These are phyloP conservation scores for Eustoma russellianum DNA, from an alignment of 257 asterid genomes.

Conservation along the genomic window DNA sequence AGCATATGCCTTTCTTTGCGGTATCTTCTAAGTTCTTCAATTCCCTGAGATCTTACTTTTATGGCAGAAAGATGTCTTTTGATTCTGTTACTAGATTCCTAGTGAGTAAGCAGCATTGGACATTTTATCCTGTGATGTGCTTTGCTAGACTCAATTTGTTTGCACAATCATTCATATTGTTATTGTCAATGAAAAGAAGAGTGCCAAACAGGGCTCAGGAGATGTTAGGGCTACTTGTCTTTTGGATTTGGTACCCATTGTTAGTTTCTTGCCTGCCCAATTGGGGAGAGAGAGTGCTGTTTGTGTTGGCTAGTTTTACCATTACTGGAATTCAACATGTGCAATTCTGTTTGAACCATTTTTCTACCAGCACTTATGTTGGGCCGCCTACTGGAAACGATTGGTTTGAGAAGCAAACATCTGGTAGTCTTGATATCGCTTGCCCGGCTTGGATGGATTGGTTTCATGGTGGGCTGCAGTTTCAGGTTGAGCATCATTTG, in stretches of 20 bases:
- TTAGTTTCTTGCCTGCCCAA: conserved; percentile 60
- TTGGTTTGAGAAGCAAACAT: conserved; percentile 87
- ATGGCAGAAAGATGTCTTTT: conserved; percentile 41
- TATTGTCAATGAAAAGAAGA: conserved; percentile 31
- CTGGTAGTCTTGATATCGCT: conserved; percentile 45
- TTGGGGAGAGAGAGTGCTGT: conserved; percentile 49
- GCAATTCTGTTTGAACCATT: conserved; percentile 75
- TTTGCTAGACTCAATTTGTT: conserved; percentile 63
- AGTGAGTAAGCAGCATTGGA: conserved; percentile 66
- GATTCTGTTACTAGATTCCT: conserved; percentile 49
- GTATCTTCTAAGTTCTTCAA: conserved; percentile 59
- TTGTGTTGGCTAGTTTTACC: conserved; percentile 43
- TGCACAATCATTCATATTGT: conserved; percentile 50
- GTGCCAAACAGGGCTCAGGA: conserved; percentile 48
- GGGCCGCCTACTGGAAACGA: conserved; percentile 69
- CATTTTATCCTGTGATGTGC: conserved; percentile 81
- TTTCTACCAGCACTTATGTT: conserved; percentile 50
- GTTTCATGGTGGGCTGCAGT: conserved; percentile 95
- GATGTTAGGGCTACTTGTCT: conserved; percentile 51
- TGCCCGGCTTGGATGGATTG: conserved; percentile 93
- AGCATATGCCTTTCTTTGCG: conserved; percentile 67
- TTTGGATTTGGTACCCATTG: conserved; percentile 84
- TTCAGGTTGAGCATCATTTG: conserved; percentile 77
- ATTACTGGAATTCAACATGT: conserved; percentile 73
- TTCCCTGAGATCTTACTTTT: conserved; percentile 54